These are phyloP conservation scores for Rhynchospora tenuis DNA, from an alignment of 176 grass and related monocot genomes.

Conservation along the genomic window DNA sequence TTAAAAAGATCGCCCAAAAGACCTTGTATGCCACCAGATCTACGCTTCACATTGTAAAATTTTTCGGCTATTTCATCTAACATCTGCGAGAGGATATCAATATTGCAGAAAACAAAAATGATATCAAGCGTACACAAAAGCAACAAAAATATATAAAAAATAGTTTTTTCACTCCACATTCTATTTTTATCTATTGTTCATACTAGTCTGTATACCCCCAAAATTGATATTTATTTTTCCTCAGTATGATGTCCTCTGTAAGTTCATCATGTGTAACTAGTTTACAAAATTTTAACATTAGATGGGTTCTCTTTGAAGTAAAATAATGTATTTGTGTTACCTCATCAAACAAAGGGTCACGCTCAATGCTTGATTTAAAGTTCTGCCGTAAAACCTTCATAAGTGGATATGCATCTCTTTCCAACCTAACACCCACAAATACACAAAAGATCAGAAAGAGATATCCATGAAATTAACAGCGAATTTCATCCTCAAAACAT, in stretches of 20 bases:
- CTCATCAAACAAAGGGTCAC: slow-evolving; percentile 84
- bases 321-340: slow-evolving; percentile 29
- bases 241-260: neutral
- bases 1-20: slow-evolving; percentile 94
- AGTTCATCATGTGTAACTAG: neutral
- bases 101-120: neutral
- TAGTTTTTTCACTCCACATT: neutral
- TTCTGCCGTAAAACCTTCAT: slow-evolving; percentile 84
- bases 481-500: neutral
- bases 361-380: slow-evolving; percentile 78
- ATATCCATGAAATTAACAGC: slow-evolving; percentile 2
- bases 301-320: neutral
- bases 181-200: neutral
- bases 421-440: slow-evolving; percentile 48
- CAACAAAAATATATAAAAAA: neutral
- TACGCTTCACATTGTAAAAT: slow-evolving; percentile 67
- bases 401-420: slow-evolving; percentile 94
- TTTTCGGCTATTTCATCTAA: slow-evolving; percentile 91
- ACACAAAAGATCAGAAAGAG: slow-evolving; percentile 23
- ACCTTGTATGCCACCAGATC: slow-evolving; percentile 67
- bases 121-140: neutral
- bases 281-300: neutral
- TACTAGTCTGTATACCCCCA: neutral
- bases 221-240: neutral
- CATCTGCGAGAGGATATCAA: slow-evolving; percentile 30